These are phyloP conservation scores for Eimeria necatrix DNA, from an alignment of 169 alveolate species.

Conservation along the genomic window DNA sequence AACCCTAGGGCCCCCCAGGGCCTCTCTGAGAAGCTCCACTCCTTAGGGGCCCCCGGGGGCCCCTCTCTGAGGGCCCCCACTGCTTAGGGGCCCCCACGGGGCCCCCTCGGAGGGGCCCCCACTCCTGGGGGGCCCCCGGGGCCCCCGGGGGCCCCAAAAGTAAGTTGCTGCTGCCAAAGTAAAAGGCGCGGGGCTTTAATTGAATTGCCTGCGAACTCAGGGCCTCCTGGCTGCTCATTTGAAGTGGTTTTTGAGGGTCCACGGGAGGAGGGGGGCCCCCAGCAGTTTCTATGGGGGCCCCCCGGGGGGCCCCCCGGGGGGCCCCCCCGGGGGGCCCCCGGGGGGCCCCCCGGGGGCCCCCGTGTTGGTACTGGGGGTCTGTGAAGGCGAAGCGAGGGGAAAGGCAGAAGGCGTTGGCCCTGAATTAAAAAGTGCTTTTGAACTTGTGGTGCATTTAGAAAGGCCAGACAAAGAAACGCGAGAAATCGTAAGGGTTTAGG, in stretches of 20 bases:
- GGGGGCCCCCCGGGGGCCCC: background rate
- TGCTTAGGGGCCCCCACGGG: background rate
- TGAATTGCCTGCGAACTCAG: background rate
- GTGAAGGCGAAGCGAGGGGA: background rate
- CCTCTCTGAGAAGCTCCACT: too few species aligned
- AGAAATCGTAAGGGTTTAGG: background rate
- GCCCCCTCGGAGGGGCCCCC: too few species aligned
- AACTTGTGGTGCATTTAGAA: background rate
- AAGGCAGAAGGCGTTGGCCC: slow-evolving; percentile 18
- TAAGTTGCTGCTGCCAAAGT: too few species aligned
- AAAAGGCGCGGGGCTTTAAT: background rate
- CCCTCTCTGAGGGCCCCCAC: background rate
- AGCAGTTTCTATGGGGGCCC: background rate
- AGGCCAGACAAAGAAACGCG: slow-evolving; percentile 15
- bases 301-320: background rate
- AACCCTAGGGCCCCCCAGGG: background rate
- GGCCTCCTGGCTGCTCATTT: slow-evolving; percentile 59
- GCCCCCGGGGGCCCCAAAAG: too few species aligned
- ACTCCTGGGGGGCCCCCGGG: too few species aligned
- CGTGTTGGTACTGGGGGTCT: slow-evolving; percentile 38
- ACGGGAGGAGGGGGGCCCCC: too few species aligned
- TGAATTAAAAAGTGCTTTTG: background rate
- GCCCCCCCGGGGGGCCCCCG: too few species aligned
- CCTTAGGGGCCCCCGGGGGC: background rate
- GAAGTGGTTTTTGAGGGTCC: slow-evolving; percentile 48